These are phyloP conservation scores for Arthroderma sp. DNA, from an alignment of 2,329 filamentous ascomycete genomes.

Conservation along the genomic window DNA sequence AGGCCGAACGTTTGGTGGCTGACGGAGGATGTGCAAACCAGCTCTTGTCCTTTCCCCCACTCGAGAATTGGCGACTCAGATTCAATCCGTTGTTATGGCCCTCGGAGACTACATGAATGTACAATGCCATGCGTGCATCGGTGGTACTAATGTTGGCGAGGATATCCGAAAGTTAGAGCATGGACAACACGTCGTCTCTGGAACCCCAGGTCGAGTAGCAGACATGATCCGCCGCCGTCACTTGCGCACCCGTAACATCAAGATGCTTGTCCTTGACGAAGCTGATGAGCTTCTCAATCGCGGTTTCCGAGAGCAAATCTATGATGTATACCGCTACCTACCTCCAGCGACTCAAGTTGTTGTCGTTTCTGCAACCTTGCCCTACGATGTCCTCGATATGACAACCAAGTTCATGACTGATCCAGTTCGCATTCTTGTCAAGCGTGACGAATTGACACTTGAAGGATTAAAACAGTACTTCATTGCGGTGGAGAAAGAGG, in stretches of 20 bases:
- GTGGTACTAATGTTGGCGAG: slow-evolving; percentile 93
- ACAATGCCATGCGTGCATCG: slow-evolving; percentile 98
- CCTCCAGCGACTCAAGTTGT: slow-evolving; percentile 98
- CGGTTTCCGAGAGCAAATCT: slow-evolving; percentile 99
- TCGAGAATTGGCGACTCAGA: slow-evolving; percentile 97
- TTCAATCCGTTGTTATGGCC: slow-evolving; percentile 97
- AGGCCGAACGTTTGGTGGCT: background rate
- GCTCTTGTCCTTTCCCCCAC: slow-evolving; percentile 95
- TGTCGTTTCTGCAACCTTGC: slow-evolving; percentile 95
- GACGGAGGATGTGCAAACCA: slow-evolving; percentile 15
- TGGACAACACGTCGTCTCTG: slow-evolving; percentile 92
- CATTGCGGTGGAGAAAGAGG: slow-evolving; percentile 99
- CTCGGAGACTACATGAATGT: slow-evolving; percentile 99
- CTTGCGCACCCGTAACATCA: slow-evolving; percentile 94
- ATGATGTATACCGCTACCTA: slow-evolving; percentile 99
- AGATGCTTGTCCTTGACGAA: slow-evolving; percentile 99
- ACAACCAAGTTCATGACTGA: slow-evolving; percentile 99
- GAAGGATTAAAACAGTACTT: slow-evolving; percentile 99
- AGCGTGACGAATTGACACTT: slow-evolving; percentile 98
- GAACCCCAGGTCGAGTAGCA: slow-evolving; percentile 94
- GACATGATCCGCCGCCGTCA: slow-evolving; percentile 99
- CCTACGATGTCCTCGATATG: slow-evolving; percentile 96
- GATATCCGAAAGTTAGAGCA: slow-evolving; percentile 97
- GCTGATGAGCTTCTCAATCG: slow-evolving; percentile 66
- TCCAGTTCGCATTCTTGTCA: slow-evolving; percentile 96